Base-by-base conservation (phyloP, 1,284 basidiomycete genomes). In the Puccinia coronata region DNA sequence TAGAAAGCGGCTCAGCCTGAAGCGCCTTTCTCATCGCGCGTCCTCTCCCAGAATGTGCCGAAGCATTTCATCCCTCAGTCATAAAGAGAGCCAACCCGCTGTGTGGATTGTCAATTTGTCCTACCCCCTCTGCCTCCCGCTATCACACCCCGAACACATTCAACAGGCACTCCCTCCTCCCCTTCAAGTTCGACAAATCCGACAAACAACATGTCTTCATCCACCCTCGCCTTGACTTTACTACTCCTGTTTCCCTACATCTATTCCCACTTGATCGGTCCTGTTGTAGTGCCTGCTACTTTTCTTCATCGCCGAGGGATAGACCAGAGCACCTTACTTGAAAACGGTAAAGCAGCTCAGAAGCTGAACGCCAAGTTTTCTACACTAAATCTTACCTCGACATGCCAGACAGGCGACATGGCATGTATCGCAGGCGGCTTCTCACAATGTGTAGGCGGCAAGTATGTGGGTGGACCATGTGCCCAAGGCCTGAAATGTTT, bases 341-440 rank as follows among this genome's bases (percentile, higher is more conserved):
- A 61, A 36, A 80, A 80, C 39, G 78, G 69, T 16, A 59, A 80
- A 73, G 67, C 43, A 20, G 78, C 78, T 23, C 78, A 80, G 41
- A 59, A 71, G 43, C 70, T 80, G 16, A 80, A 80, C 23, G 69
- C 78, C 16, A 59, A 80, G 53, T 80, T 71, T 53, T 47, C 78
- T 4, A 63, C 20, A 39, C 61, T 80, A 57, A 51, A 20, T 23
- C 31, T 34, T 25, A 55, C 63, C 20, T 61, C 78, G 9, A 6
- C 78, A 9, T 80, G 78, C 47, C 20, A 80, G 57, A 71, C 57
- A 23, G 78, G 78, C 25, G 78, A 80, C 61, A 59, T 61, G 55
- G 78, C 78, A 18, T 80, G 78, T 31, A 61, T 80, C 14, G 51
- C 67, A 25, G 78, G 78, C 18, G 70, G 41, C 61, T 80, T 80